Percentiles rank a stretch among this genome's conserved stretches.
phyloP scores from a whole-genome alignment of 139 green algal species.

The Diplosphaera chodatii region DNA sequence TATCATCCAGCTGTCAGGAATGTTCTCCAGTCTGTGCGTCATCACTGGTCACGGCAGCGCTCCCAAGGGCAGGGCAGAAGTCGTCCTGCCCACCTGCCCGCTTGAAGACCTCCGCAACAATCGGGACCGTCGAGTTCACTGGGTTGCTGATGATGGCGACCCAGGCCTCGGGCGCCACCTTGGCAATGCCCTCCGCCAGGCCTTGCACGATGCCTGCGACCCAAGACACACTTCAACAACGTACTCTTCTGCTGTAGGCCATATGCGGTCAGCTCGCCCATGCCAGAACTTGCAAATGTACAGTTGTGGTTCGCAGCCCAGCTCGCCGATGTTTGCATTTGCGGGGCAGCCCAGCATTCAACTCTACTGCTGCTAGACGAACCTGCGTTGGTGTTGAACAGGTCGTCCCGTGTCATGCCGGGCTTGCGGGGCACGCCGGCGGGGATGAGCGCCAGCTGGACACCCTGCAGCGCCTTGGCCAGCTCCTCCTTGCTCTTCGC shows the following conservation, averaged over 20 bases:
- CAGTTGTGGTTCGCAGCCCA: no score
- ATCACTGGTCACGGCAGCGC: no score
- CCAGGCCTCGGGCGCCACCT: conserved; percentile 69
- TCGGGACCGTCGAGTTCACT: conserved; percentile 99
- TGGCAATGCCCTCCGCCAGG: conserved; percentile 55
- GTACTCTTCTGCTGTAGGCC: no score
- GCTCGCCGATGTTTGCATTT: no score
- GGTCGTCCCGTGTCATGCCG: conserved; percentile 97
- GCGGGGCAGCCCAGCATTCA: no score
- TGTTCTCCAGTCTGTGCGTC: no score
- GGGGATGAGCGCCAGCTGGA: conserved; percentile 90
- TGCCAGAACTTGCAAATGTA: no score
- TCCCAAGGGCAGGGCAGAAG: no score
- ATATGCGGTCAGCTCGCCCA: no score
- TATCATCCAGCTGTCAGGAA: no score
- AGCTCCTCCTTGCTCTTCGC: conserved; percentile 61
- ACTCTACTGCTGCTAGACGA: no score
- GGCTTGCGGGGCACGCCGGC: conserved; percentile 92
- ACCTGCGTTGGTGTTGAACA: conserved; percentile 97
- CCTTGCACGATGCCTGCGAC: conserved; percentile 70
- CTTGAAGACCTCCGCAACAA: conserved; percentile 88
- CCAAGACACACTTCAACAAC: no score
- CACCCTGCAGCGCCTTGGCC: conserved; percentile 55
- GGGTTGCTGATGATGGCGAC: conserved; percentile 97
- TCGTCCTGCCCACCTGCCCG: conserved; percentile 1